A percentile compares a stretch with the other conserved stretches of the same genome.
Evolutionary conservation across 148 eudicot species (phyloP).

Genomic region (Rhododendron ovatum): DNA sequence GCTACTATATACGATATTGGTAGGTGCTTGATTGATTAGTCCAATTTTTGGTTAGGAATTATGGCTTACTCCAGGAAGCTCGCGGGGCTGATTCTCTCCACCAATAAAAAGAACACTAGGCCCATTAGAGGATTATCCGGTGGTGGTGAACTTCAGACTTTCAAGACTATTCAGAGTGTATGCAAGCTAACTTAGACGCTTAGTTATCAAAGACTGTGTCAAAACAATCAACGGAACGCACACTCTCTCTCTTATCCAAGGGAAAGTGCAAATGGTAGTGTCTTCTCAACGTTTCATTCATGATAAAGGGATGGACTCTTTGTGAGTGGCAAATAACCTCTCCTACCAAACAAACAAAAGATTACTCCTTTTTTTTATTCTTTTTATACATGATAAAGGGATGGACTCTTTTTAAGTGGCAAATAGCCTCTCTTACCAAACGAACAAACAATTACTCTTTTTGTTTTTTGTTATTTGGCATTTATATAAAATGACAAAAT

Average conservation of each 20-base stretch:
- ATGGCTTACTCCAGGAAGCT: not conserved
- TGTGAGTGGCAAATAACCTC: not conserved
- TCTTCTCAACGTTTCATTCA: not conserved
- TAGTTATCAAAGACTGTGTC: not conserved
- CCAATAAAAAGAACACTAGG: not conserved
- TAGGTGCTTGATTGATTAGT: not conserved
- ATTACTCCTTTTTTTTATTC: not conserved
- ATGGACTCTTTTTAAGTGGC: not conserved
- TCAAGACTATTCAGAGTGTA: not conserved
- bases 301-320: not conserved
- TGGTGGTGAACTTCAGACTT: too few species aligned
- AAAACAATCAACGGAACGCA: not conserved
- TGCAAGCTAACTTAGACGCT: not conserved
- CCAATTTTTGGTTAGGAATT: not conserved
- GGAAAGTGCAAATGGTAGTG: not conserved
- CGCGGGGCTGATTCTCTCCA: not conserved
- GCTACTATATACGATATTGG: not conserved
- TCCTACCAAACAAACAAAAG: not conserved
- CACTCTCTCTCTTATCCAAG: not conserved
- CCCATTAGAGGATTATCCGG: not conserved
- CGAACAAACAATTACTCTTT: not conserved
- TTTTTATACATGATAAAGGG: not conserved
- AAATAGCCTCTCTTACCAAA: not conserved
- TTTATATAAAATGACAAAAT: slow-evolving; percentile 1
- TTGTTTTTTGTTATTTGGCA: not conserved